Evolutionary conservation across 2,329 filamentous ascomycete genomes (phyloP).

Genomic region (Beauveria varroae): DNA sequence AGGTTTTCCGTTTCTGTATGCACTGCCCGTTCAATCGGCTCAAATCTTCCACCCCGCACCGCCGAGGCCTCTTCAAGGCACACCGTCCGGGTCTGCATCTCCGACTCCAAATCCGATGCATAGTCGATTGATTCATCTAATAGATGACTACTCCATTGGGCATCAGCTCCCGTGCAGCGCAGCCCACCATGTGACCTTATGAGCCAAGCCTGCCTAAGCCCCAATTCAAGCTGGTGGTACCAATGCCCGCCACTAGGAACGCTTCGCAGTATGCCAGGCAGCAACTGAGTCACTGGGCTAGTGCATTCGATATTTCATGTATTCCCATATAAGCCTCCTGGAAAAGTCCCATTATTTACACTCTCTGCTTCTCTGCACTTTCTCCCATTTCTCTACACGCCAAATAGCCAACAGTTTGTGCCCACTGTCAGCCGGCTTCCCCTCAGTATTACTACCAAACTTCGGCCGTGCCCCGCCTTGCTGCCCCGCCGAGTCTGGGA

Average conservation of each 20-base stretch:
- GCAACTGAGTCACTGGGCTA: slow-evolving; percentile 7
- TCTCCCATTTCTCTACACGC: not conserved
- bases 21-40: no score
- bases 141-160: not conserved
- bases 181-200: not conserved
- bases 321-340: no score
- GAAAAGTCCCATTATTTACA: no score
- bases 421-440: not conserved
- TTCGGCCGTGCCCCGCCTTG: slow-evolving; percentile 4
- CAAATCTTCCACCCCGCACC: not conserved
- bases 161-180: not conserved
- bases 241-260: not conserved
- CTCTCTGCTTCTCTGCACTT: no score
- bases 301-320: not conserved
- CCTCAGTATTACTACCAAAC: not conserved
- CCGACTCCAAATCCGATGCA: not conserved
- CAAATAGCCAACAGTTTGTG: not conserved
- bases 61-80: not conserved
- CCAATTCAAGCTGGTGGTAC: not conserved
- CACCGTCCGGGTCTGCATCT: not conserved
- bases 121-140: not conserved
- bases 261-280: not conserved
- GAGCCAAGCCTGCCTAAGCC: not conserved
- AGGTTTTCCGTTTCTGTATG: no score
- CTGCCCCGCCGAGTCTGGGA: not conserved